phyloP scores from a whole-genome alignment of 2,329 filamentous ascomycete species.

The Microdochium paspali region DNA sequence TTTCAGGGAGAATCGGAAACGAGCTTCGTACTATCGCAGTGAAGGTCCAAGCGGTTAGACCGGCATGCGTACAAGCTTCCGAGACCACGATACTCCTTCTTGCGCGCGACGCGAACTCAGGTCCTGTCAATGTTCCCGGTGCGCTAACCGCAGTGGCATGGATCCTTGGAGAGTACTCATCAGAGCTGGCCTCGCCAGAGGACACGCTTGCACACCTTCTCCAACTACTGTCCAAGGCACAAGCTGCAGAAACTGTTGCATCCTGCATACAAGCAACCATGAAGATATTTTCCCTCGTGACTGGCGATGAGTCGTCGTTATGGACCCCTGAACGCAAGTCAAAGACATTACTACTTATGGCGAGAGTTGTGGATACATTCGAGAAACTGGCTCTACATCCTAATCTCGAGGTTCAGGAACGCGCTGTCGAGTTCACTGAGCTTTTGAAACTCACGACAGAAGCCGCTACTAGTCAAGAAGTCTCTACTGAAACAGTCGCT shows the following conservation, averaged over 20 bases:
- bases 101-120: slow-evolving; percentile 38
- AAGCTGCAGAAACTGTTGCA: slow-evolving; percentile 59
- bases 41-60: slow-evolving; percentile 75
- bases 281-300: slow-evolving; percentile 72
- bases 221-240: slow-evolving; percentile 49
- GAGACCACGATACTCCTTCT: slow-evolving; percentile 62
- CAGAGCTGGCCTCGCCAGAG: slow-evolving; percentile 60
- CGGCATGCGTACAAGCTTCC: slow-evolving; percentile 72
- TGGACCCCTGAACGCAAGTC: slow-evolving; percentile 72
- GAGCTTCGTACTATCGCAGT: slow-evolving; percentile 88
- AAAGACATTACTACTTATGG: slow-evolving; percentile 66
- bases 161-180: slow-evolving; percentile 81
- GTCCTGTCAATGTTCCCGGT: slow-evolving; percentile 49
- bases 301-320: slow-evolving; percentile 50
- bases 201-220: slow-evolving; percentile 66
- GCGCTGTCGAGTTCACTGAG: slow-evolving; percentile 86
- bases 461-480: slow-evolving; percentile 59
- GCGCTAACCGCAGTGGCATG: slow-evolving; percentile 72
- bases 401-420: slow-evolving; percentile 87
- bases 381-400: slow-evolving; percentile 75
- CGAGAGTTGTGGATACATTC: slow-evolving; percentile 71
- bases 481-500: slow-evolving; percentile 39
- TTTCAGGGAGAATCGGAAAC: slow-evolving; percentile 66
- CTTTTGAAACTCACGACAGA: slow-evolving; percentile 80
- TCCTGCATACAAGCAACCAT: slow-evolving; percentile 75